Evolutionary conservation across 78 protist genomes (phyloP), one percentile per base, ranked within the genome.

Genomic region (Dictyostelium firmibasis): DNA sequence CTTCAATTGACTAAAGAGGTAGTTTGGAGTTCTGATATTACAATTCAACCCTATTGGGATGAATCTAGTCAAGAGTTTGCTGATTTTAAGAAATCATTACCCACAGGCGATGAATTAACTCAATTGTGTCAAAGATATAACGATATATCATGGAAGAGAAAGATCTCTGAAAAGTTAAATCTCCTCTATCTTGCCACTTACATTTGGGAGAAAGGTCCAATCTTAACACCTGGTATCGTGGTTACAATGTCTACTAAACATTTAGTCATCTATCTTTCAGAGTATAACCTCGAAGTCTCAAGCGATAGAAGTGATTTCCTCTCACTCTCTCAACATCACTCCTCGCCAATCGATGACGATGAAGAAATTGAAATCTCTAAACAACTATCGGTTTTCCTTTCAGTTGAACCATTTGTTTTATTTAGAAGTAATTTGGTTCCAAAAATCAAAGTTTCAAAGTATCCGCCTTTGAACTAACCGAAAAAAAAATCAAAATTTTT

Each of bases 181-280:
- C 78, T 84, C 0, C 47, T 89, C 35, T 89, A 89, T 69, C 43
- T 89, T 36, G 75, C 94, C 23, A 74, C 85, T 7, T 89, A 89
- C 38, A 76, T 89, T 38, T 89, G 94, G 94, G 94, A 89, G 47
- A 75, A 89, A 83, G 94, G 94, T 9, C 87, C 94, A 25, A 81
- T 89, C 23, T 13, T 67, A 5, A 89, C 94, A 1, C 94, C 94
- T 11, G 94, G 86, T 25, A 75, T 89, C 2, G 75, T 89, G 60
- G 60, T 89, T 27, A 85, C 94, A 7, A 89, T 89, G 86, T 84
- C 94, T 1, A 62, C 87, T 23, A 89, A 89, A 50, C 94, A 89
- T 89, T 57, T 89, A 33, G 85, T 89, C 25, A 47, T 89, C 29
- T 89, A 89, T 57, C 47, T 89, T 62, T 79, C 83, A 10, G 77